A percentile compares a stretch with the other conserved stretches of the same genome.
Conservation (phyloP, 2,329 filamentous ascomycete species). For the Tolypocladium amazonense region DNA sequence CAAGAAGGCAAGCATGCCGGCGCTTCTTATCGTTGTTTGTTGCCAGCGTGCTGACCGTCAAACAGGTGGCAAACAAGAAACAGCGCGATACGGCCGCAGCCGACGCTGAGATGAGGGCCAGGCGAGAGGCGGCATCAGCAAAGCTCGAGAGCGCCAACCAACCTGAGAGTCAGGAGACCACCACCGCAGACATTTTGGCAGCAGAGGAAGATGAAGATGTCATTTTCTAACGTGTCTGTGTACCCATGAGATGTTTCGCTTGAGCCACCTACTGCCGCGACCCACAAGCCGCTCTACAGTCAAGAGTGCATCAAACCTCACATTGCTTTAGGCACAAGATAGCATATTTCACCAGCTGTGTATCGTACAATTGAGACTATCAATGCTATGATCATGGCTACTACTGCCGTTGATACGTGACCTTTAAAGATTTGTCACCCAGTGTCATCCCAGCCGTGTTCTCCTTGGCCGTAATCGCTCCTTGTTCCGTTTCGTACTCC, state of each 20-base stretch:
- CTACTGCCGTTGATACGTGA: slow-evolving; percentile 90
- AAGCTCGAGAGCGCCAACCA: slow-evolving; percentile 16
- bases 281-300: not conserved
- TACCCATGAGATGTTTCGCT: slow-evolving; percentile 1
- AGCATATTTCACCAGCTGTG: not conserved
- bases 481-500: slow-evolving; percentile 85
- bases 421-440: slow-evolving; percentile 71
- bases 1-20: slow-evolving; percentile 54
- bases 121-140: slow-evolving; percentile 42
- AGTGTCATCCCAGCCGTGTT: slow-evolving; percentile 78
- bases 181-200: slow-evolving; percentile 55
- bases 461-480: slow-evolving; percentile 89
- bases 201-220: slow-evolving; percentile 74
- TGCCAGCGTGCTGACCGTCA: not conserved
- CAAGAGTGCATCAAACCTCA: not conserved
- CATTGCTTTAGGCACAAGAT: not conserved
- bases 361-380: not conserved
- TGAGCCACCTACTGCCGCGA: not conserved
- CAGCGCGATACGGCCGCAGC: slow-evolving; percentile 62
- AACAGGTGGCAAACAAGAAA: slow-evolving; percentile 66
- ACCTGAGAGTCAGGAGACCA: slow-evolving; percentile 26
- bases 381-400: not conserved
- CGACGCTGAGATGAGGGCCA: slow-evolving; percentile 67
- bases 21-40: not conserved
- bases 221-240: slow-evolving; percentile 52